These are phyloP conservation scores for Penicillium sp. DNA, from an alignment of 2,329 filamentous ascomycete species.

Conservation along the genomic window DNA sequence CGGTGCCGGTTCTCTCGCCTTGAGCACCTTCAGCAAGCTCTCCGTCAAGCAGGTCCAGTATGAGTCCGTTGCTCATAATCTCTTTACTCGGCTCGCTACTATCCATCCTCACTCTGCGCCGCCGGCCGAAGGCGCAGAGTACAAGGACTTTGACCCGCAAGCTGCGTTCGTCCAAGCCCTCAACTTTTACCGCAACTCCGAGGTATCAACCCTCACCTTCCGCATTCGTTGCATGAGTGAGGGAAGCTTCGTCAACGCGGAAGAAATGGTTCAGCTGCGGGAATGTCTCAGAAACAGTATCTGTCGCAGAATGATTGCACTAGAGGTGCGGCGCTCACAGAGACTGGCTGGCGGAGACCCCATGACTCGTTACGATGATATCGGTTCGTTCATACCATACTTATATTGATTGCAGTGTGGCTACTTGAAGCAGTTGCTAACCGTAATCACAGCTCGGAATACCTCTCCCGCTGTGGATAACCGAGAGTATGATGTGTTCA, in stretches of 20 bases:
- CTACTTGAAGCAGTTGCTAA: conserved; percentile 2
- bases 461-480: conserved; percentile 29
- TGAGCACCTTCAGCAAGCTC: conserved; percentile 43
- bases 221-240: conserved; percentile 38
- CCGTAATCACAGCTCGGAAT: conserved; percentile 27
- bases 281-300: conserved; percentile 37
- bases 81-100: conserved; percentile 45
- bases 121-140: conserved; percentile 37
- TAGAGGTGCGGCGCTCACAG: conserved; percentile 41
- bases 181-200: conserved; percentile 40
- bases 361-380: conserved; percentile 32
- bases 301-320: conserved; percentile 40
- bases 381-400: conserved; percentile 28
- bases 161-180: conserved; percentile 38
- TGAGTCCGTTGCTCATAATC: conserved; percentile 45
- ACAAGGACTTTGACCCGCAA: conserved; percentile 41
- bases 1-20: conserved; percentile 44
- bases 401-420: not conserved
- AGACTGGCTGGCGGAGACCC: conserved; percentile 38
- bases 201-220: conserved; percentile 34
- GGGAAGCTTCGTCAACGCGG: conserved; percentile 43
- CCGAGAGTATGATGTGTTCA: conserved; percentile 37
- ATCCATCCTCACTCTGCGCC: conserved; percentile 44
- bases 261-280: conserved; percentile 41
- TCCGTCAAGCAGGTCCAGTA: conserved; percentile 48